These are phyloP conservation scores for Coniferiporia weirii DNA, from an alignment of 1,284 basidiomycete genomes.

Conservation along the genomic window DNA sequence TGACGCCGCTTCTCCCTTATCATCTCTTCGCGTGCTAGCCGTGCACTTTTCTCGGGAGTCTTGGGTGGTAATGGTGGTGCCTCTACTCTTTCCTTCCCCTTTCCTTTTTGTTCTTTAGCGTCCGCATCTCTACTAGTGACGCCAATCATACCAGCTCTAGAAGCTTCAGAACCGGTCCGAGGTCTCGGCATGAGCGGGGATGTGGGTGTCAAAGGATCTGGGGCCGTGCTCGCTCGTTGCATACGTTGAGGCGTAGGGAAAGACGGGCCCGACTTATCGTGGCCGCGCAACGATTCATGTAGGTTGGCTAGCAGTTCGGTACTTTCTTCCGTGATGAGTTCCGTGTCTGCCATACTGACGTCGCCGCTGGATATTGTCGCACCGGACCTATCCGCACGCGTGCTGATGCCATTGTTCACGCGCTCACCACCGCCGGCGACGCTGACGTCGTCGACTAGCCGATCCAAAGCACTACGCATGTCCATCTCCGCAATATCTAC, in stretches of 20 bases:
- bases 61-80: constrained; percentile 52
- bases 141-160: neutral
- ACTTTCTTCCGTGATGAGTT: constrained; percentile 16
- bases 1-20: constrained; percentile 70
- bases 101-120: neutral
- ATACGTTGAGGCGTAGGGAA: neutral
- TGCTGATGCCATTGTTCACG: neutral
- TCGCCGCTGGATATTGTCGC: constrained; percentile 7
- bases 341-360: constrained; percentile 17
- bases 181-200: constrained; percentile 1
- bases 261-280: neutral
- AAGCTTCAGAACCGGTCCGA: constrained; percentile 32
- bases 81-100: neutral
- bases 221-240: constrained; percentile 1
- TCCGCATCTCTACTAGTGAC: neutral
- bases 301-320: constrained; percentile 12
- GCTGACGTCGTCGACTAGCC: constrained; percentile 67
- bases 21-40: constrained; percentile 58
- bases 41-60: constrained; percentile 41
- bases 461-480: constrained; percentile 71
- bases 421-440: constrained; percentile 19
- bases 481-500: constrained; percentile 48
- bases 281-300: neutral
- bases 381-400: neutral
- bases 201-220: constrained; percentile 1